phyloP scores from a whole-genome alignment of 1,139 yeast genomes.

The Diutina pseudorugosa region DNA sequence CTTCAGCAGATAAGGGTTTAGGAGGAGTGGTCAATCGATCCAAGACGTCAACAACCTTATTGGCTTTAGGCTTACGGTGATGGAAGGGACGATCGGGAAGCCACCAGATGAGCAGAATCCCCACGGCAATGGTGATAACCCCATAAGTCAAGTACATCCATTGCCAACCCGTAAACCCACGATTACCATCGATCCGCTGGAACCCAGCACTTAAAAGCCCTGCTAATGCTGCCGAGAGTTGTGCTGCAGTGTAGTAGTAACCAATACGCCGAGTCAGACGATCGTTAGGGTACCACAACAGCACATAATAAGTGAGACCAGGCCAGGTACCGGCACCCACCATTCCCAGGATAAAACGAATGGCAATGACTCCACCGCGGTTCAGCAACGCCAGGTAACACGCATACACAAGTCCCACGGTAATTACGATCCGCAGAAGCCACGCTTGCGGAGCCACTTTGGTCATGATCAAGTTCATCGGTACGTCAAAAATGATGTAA shows the following conservation, averaged over 20 bases:
- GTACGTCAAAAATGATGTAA: constrained; percentile 72
- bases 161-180: constrained; percentile 75
- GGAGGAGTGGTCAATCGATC: constrained; percentile 21
- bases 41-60: constrained; percentile 7
- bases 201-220: constrained; percentile 83
- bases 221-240: constrained; percentile 74
- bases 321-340: constrained; percentile 95
- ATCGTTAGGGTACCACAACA: constrained; percentile 79
- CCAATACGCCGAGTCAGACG: constrained; percentile 74
- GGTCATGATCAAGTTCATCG: constrained; percentile 84
- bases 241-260: constrained; percentile 86
- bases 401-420: constrained; percentile 66
- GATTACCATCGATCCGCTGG: constrained; percentile 63
- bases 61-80: constrained; percentile 8
- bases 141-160: constrained; percentile 83
- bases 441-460: constrained; percentile 73
- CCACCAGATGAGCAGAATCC: constrained; percentile 67
- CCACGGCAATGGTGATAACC: constrained; percentile 52
- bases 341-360: constrained; percentile 63
- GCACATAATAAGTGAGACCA: constrained; percentile 74
- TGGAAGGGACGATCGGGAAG: constrained; percentile 58
- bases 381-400: constrained; percentile 52
- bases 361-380: constrained; percentile 52
- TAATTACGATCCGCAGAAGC: constrained; percentile 66
- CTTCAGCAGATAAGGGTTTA: constrained; percentile 42